phyloP scores from a whole-genome alignment of 208 protist genomes.

The Leishmania lainsoni region DNA sequence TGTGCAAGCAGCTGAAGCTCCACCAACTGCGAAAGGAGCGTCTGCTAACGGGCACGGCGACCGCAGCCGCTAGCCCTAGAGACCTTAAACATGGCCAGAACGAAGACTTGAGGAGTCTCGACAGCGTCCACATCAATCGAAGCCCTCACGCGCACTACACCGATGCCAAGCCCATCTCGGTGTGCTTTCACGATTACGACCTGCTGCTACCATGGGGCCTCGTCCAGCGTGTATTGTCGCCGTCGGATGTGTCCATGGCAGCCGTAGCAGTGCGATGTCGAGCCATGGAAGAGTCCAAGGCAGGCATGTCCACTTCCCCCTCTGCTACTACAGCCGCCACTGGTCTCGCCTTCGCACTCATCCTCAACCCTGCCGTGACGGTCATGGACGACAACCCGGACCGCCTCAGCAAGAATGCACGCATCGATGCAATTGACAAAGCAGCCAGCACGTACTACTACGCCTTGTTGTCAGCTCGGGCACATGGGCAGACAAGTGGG shows the following conservation, averaged over 20 bases:
- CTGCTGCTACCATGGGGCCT: slow-evolving; percentile 34
- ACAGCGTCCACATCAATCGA: background rate
- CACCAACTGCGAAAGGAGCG: slow-evolving; percentile 26
- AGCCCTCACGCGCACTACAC: background rate
- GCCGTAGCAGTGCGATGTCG: slow-evolving; percentile 8
- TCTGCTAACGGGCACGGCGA: slow-evolving; percentile 9
- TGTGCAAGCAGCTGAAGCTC: slow-evolving; percentile 24
- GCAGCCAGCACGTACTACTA: slow-evolving; percentile 57
- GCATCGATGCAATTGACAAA: slow-evolving; percentile 66
- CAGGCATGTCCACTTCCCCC: background rate
- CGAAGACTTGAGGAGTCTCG: background rate
- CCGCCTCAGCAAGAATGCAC: slow-evolving; percentile 62
- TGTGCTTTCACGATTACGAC: slow-evolving; percentile 51
- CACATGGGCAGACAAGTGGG: slow-evolving; percentile 6
- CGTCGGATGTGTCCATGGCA: background rate
- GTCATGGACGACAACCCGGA: slow-evolving; percentile 40
- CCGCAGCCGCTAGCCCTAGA: background rate
- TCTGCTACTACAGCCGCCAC: background rate
- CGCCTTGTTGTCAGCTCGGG: slow-evolving; percentile 30
- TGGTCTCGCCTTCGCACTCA: slow-evolving; percentile 29
- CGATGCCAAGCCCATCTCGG: slow-evolving; percentile 7
- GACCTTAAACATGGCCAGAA: background rate
- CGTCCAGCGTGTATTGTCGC: slow-evolving; percentile 1
- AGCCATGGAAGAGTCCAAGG: background rate
- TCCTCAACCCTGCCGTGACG: slow-evolving; percentile 62